Evolutionary conservation across 2,329 filamentous ascomycete genomes (phyloP), one percentile per base, ranked within the genome.

Genomic region (Nemania diffusa): DNA sequence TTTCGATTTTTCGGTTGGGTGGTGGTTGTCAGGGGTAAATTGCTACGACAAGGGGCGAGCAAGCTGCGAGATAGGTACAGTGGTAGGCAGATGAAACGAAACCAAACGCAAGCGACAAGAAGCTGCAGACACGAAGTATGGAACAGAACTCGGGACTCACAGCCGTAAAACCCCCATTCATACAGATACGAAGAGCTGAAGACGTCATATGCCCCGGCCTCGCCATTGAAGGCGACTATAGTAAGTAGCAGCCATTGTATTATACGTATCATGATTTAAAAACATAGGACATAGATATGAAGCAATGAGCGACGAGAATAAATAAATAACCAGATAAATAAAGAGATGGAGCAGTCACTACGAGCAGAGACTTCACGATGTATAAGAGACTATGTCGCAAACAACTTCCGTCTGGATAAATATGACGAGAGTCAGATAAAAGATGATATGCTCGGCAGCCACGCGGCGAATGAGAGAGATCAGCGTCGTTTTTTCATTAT

Each of bases 161-260:
- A 65, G 20, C 68, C 68, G n/a, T 69, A 70, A 24, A 66, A 64
- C 15, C 66, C 69, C 15, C 62, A 26, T 32, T 70, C 66, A 42
- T 70, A 70, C 22, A 66, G 42, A 22, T 62, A 59, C 15, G 44
- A 24, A 7, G 66, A 67, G 24, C 61, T 61, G n/a, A 67, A 59
- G 32, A 63, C 65, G 26, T 64, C 57, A 61, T 64, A 56, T 8
- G 66, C 66, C 24, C 48, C 34, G 7, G 42, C 46, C 20, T 40
- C 51, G 40, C 57, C 34, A 34, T 56, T 11, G 34, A 57, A 56
- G 53, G 52, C 46, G n/a, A 57, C 34, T 27, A 53, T 29, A 32
- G 55, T n/a, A 34, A 68, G 46, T 11, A 62, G 51, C 20, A 69
- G 64, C 55, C 61, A 57, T 57, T 24, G 42, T 15, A 56, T 58